A percentile compares a stretch with the other conserved stretches of the same genome.
Evolutionary conservation across 2,329 filamentous ascomycete species (phyloP).

Genomic region (Diaporthe sp.): DNA sequence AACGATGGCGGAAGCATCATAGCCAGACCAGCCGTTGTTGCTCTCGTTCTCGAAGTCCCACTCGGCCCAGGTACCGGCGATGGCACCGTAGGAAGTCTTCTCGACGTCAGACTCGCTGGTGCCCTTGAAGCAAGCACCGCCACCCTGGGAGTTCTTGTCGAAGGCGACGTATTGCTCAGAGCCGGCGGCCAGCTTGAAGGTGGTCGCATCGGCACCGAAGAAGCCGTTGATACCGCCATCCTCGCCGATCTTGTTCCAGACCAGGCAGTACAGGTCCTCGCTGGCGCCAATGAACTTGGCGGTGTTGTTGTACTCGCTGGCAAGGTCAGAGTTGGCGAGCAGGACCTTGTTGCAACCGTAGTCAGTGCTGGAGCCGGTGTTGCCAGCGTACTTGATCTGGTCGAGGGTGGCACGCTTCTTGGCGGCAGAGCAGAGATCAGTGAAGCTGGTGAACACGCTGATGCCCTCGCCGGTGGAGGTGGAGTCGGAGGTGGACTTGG

Average conservation of each 20-base stretch:
- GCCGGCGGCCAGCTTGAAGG: slow-evolving; percentile 55
- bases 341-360: slow-evolving; percentile 68
- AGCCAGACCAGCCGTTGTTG: slow-evolving; percentile 64
- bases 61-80: slow-evolving; percentile 62
- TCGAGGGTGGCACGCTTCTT: slow-evolving; percentile 61
- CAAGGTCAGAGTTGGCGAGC: slow-evolving; percentile 51
- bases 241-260: slow-evolving; percentile 67
- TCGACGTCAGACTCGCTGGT: slow-evolving; percentile 43
- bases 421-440: slow-evolving; percentile 47
- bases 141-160: slow-evolving; percentile 62
- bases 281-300: slow-evolving; percentile 42
- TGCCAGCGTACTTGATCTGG: slow-evolving; percentile 62
- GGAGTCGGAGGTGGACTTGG: slow-evolving; percentile 76
- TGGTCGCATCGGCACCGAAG: slow-evolving; percentile 55
- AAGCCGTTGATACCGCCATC: slow-evolving; percentile 60
- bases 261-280: slow-evolving; percentile 52
- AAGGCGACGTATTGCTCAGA: slow-evolving; percentile 57
- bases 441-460: slow-evolving; percentile 48
- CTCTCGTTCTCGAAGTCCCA: slow-evolving; percentile 59
- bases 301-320: slow-evolving; percentile 53
- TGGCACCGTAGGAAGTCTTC: slow-evolving; percentile 55
- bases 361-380: slow-evolving; percentile 54
- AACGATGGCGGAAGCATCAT: slow-evolving; percentile 64
- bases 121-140: slow-evolving; percentile 57
- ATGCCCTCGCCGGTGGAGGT: slow-evolving; percentile 73